Base-by-base conservation (phyloP, 345 rosid species). In the Salix exigua region DNA sequence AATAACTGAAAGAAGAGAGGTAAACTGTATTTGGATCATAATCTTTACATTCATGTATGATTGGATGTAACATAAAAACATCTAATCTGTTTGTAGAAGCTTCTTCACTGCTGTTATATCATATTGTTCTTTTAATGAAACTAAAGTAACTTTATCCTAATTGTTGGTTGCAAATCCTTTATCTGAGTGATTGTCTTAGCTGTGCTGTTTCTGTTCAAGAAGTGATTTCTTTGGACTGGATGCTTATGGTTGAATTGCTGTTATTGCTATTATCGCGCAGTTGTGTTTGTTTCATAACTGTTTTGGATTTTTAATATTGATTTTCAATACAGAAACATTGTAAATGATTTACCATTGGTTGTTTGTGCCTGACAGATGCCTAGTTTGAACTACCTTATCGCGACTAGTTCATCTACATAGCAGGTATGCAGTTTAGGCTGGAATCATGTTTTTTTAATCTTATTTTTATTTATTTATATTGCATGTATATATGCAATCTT, bases 341-440 rank as follows among this genome's bases (percentile, higher is more conserved):
- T 75, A 33, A 48, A 50, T 50, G 71, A 44, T 28, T 28, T 23
- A 12, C 9, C n/a, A n/a, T 33, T 66, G 31, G 60, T 64, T 74
- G 9, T 25, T 73, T 64, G 68, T 31, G 19, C 68, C 40, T 64
- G 77, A 35, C 77, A 75, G 71, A 66, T 66, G 77, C 77, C 18
- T 75, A 75, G 71, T 33, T 26, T 65, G 48, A 66, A 38, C 38
- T 65, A 30, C 48, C 21, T 23, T 35, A 48, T 33, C n/a, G 26
- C 25, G 2, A 70, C 50, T 35, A 31, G 18, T 44, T 51, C 35
- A 31, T n/a, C 23, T 50, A 18, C 71, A 40, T 51, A 46, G 71
- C 71, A 75, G 77, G 65, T 75, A 75, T 18, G 50, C 62, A 17
- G n/a, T 19, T 35, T 16, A 28, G 31, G 10, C 70, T 8, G 18